Conservation (phyloP, 345 rosid species). For the Citrus unshiu region DNA sequence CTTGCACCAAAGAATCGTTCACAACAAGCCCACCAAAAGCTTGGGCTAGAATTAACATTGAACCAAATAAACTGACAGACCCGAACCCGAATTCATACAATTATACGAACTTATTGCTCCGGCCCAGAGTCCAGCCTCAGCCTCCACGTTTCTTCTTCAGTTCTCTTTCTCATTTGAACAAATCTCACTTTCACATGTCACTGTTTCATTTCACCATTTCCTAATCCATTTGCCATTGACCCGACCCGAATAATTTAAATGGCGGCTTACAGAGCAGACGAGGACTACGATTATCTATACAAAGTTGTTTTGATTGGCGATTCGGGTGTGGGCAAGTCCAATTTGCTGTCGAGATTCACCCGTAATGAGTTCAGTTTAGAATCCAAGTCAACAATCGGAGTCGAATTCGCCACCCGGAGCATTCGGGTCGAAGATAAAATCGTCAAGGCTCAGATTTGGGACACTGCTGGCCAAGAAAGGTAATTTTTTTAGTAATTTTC, state of each 20-base stretch:
- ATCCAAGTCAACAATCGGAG: conserved; percentile 83
- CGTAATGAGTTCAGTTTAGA: conserved; percentile 80
- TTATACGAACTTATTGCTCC: neutral
- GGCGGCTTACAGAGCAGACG: conserved; percentile 78
- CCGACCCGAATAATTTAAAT: conserved; percentile 23
- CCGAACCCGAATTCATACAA: neutral
- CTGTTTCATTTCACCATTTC: neutral
- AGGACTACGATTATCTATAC: conserved; percentile 80
- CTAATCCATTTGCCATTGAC: neutral
- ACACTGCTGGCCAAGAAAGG: conserved; percentile 88
- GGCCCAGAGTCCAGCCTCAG: neutral
- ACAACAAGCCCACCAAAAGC: neutral
- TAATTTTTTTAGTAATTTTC: neutral
- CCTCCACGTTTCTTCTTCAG: too few species aligned
- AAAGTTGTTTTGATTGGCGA: conserved; percentile 77
- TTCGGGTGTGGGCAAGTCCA: conserved; percentile 83
- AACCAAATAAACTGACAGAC: neutral
- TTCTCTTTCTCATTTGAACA: neutral
- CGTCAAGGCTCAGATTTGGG: conserved; percentile 93
- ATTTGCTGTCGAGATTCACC: conserved; percentile 69
- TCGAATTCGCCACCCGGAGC: conserved; percentile 82
- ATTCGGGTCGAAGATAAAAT: conserved; percentile 70
- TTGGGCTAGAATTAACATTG: neutral
- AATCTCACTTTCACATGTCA: neutral
- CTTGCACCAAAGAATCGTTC: too few species aligned